Base-by-base conservation (phyloP, 2,329 filamentous ascomycete genomes). In the Colletotrichum euphorbiae region DNA sequence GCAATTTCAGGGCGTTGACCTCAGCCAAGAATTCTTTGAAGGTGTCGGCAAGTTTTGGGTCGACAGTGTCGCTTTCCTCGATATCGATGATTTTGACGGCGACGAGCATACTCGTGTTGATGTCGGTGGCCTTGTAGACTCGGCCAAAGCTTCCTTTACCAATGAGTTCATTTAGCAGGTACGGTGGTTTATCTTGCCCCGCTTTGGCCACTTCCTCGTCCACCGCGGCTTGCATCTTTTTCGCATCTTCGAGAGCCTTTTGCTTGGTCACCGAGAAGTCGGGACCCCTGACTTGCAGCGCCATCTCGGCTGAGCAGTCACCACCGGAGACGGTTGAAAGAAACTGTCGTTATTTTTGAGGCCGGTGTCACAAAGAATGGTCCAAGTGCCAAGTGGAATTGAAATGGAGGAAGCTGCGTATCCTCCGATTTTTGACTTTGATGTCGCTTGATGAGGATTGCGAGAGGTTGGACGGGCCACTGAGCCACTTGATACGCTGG, bases 81-180 rank as follows among this genome's bases (percentile, higher is more conserved):
- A 95, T 92, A 76, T 94, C 91, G 74, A 94, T 93, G 73, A 94
- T 94, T 80, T 96, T 94, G 75, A 94, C 86, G 17, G 91, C 91
- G 24, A 93, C 91, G 21, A 92, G 79, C 70, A 85, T 77, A 45
- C 81, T 80, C 3, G 80, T 82, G 51, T 78, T 81, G 45, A 80
- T 67, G 19, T 81, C 78, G 17, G 78, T 82, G 36, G 84, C 90
- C 77, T 91, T 93, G 79, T 92, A 93, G 15, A 93, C 91, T 40
- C 90, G 86, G 2, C 91, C 91, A 75, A 91, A 93, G 69, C 87
- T 89, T 48, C 91, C 91, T 75, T 93, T 93, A 63, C 91, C 91
- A 72, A 93, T 93, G 62, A 93, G 82, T 77, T 93, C 91, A 12
- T 86, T 83, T 40, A 93, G 87, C n/a, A 85, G 84, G 72, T 93